phyloP scores from a whole-genome alignment of 2,329 filamentous ascomycete genomes.

The Colletotrichum sp. region DNA sequence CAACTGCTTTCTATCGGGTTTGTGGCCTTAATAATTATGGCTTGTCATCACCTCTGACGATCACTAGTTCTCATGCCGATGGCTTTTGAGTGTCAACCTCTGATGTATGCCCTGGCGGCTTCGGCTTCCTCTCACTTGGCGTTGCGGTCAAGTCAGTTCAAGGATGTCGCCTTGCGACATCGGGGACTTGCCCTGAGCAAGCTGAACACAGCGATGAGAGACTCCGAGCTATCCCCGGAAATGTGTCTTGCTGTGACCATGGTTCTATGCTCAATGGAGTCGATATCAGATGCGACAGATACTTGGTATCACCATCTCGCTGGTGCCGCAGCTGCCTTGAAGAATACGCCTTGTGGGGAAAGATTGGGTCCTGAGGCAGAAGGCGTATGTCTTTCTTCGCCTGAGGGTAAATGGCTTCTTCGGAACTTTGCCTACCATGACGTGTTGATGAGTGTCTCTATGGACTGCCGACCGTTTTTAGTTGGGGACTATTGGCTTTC shows the following conservation, averaged over 20 bases:
- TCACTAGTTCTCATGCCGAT: conserved; percentile 24
- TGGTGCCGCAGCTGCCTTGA: conserved; percentile 18
- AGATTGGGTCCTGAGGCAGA: background rate
- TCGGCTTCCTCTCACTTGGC: conserved; percentile 26
- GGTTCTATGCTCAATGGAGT: conserved; percentile 28
- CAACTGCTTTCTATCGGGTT: conserved; percentile 25
- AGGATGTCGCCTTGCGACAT: conserved; percentile 19
- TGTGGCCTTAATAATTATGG: background rate
- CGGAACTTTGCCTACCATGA: conserved; percentile 19
- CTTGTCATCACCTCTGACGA: background rate
- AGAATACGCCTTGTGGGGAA: background rate
- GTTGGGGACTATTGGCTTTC: conserved; percentile 18
- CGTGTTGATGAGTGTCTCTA: conserved; percentile 15
- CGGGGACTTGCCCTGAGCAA: conserved; percentile 19
- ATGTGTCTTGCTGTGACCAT: conserved; percentile 26
- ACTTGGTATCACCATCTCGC: conserved; percentile 24
- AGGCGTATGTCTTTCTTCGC: background rate
- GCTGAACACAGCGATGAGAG: conserved; percentile 14
- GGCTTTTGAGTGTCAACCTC: conserved; percentile 24
- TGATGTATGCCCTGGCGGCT: conserved; percentile 24
- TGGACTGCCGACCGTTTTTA: conserved; percentile 4
- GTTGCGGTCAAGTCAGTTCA: conserved; percentile 17
- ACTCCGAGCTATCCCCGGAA: conserved; percentile 17
- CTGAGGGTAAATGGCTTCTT: conserved; percentile 11
- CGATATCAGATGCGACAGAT: conserved; percentile 21